Evolutionary conservation across 139 green algal species (phyloP), one percentile per base, ranked within the genome.

Genomic region (Yamagishiella unicocca): DNA sequence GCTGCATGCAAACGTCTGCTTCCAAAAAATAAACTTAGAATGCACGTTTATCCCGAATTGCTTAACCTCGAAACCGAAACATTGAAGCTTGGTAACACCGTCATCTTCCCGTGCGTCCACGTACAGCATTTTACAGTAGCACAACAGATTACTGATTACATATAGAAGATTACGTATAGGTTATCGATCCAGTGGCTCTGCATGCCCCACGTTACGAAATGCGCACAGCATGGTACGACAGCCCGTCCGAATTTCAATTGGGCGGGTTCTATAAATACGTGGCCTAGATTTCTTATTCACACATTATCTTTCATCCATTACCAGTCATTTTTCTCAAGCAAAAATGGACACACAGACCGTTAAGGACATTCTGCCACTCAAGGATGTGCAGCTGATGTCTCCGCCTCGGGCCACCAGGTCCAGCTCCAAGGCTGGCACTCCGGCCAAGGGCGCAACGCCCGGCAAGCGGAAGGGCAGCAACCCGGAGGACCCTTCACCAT

Each of bases 341-440:
- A 81, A 55, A 33, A 78, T 74, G 66, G 66, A 74, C 17, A 58
- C 50, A 12, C 2, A 33, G 25, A 9, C 35, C 27, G 21, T 9
- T 31, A 54, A 71, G 22, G 35, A 83, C 71, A 31, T 82, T 33
- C 35, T 12, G 53, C 37, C 45, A 58, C 75, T 82, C 54, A 84
- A 84, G 77, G 77, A 73, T 29, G 29, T 40, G 1, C 55, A 73
- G 77, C 35, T 84, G 37, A 55, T 73, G 77, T 84, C 77, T 8
- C 77, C 77, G 0, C 40, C 77, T 71, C 77, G 77, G 2, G 8
- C 38, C 14, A n/a, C 21, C 38, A 67, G 40, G 21, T 2, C 35
- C 35, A 45, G 55, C 29, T 74, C 55, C 6, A 67, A 73, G 55
- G 25, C 77, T 7, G 55, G 38, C 37, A 84, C 77, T 1, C 77